These are phyloP conservation scores for Podosphaera leucotricha DNA, from an alignment of 2,329 filamentous ascomycete genomes.

Conservation along the genomic window DNA sequence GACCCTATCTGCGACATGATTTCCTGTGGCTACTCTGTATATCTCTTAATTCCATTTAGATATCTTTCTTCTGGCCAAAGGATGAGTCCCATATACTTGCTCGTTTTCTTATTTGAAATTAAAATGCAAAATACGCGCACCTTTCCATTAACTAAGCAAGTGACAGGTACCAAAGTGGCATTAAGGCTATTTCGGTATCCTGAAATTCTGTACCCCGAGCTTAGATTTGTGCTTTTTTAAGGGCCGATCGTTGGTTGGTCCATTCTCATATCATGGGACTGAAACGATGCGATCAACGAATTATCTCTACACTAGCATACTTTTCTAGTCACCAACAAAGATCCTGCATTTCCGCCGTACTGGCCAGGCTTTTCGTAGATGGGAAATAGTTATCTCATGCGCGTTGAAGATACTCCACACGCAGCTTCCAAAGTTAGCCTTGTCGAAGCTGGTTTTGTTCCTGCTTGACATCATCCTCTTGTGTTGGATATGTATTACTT, in stretches of 20 bases:
- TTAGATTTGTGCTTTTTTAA: background rate
- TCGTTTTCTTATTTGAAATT: background rate
- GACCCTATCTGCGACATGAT: background rate
- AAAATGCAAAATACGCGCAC: background rate
- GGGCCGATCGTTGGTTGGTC: background rate
- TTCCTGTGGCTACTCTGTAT: background rate
- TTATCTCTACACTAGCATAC: background rate
- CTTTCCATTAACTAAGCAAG: background rate
- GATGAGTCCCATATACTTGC: background rate
- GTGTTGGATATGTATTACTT: background rate
- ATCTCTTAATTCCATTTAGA: background rate
- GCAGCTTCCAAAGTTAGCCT: background rate
- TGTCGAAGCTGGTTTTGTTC: background rate
- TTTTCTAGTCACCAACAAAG: background rate
- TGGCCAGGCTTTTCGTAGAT: background rate
- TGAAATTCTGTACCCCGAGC: too few relatives aligned
- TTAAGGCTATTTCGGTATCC: background rate
- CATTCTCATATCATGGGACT: background rate
- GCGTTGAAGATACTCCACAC: background rate
- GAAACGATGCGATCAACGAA: background rate
- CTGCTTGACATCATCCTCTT: conserved; percentile 1
- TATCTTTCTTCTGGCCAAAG: background rate
- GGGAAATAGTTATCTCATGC: background rate
- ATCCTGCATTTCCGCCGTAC: background rate
- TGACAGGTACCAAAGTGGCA: background rate